Evolutionary conservation across 2,329 filamentous ascomycete species (phyloP), one percentile per base, ranked within the genome.

Genomic region (Fusarium transvaalense): DNA sequence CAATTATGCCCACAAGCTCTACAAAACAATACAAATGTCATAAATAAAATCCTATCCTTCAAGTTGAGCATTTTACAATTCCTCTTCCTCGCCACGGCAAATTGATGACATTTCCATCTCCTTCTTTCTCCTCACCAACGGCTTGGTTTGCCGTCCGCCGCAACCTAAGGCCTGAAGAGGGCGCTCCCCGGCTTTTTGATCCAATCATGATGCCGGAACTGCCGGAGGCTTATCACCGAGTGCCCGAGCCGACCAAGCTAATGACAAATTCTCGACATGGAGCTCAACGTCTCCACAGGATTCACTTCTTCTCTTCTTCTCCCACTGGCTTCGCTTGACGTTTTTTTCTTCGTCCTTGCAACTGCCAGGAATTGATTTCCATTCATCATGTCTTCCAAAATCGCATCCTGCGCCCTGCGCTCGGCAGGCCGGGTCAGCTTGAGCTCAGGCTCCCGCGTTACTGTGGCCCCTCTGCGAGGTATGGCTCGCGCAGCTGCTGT

Each of bases 351-450:
- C 61, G 61, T 71, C 41, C 56, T 66, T 73, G 72, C 61, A 72
- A 66, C 70, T 53, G 59, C 64, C 64, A 72, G 59, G 64, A 68
- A 47, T 47, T 47, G n/a, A 55, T 57, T 61, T 56, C 51, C 45
- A 72, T 25, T 34, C 66, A 73, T 51, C 74, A 92, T 92, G 90
- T 85, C 88, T 73, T 88, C 83, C 77, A 88, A 83, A 76, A 80
- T 89, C 78, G 86, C 90, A 80, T 89, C 91, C 64, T 85, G 86
- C 76, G 87, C 89, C 74, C 83, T 93, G 81, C 90, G 92, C 83
- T 92, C 94, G 85, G 91, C 91, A 73, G 89, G 92, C 68, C 85
- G 86, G 76, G 83, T 87, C 53, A 81, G 82, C 76, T 82, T 88
- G 55, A 81, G 82, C 74, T 77, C 83, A 52, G 81, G 78, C 75